Evolutionary conservation across 352 stramenopile genomes (phyloP).

Genomic region (Globisporangium takayamanum): DNA sequence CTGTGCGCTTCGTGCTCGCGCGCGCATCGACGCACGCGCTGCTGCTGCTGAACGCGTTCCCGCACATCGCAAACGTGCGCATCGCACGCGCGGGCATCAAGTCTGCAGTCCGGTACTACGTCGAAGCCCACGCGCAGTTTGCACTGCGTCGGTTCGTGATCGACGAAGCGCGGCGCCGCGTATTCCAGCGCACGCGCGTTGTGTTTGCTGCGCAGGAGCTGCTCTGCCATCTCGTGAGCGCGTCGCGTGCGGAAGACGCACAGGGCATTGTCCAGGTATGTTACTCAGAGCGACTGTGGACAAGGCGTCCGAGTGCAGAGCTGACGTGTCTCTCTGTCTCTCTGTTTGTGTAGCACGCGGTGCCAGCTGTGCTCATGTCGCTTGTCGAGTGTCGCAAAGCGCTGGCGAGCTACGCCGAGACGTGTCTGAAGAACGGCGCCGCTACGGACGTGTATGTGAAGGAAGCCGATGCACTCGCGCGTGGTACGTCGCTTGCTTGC

Average conservation of each 20-base stretch:
- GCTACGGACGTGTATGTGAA: slow-evolving; percentile 54
- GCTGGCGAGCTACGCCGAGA: slow-evolving; percentile 62
- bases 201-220: slow-evolving; percentile 40
- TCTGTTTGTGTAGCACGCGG: slow-evolving; percentile 37
- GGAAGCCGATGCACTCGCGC: slow-evolving; percentile 47
- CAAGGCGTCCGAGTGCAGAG: slow-evolving; percentile 1
- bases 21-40: slow-evolving; percentile 30
- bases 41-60: slow-evolving; percentile 41
- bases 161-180: slow-evolving; percentile 38
- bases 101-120: slow-evolving; percentile 33
- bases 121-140: slow-evolving; percentile 54
- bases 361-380: slow-evolving; percentile 59
- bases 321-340: background rate
- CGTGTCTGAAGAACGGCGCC: slow-evolving; percentile 53
- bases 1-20: slow-evolving; percentile 30
- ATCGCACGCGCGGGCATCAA: slow-evolving; percentile 38
- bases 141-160: slow-evolving; percentile 47
- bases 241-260: slow-evolving; percentile 50
- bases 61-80: slow-evolving; percentile 40
- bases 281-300: background rate
- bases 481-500: slow-evolving; percentile 15
- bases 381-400: slow-evolving; percentile 61
- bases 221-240: slow-evolving; percentile 52
- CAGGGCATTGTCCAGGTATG: slow-evolving; percentile 68
- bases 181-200: slow-evolving; percentile 37